These are phyloP conservation scores for Penicillium waksmanii DNA, from an alignment of 495 filamentous ascomycete genomes.

Conservation along the genomic window DNA sequence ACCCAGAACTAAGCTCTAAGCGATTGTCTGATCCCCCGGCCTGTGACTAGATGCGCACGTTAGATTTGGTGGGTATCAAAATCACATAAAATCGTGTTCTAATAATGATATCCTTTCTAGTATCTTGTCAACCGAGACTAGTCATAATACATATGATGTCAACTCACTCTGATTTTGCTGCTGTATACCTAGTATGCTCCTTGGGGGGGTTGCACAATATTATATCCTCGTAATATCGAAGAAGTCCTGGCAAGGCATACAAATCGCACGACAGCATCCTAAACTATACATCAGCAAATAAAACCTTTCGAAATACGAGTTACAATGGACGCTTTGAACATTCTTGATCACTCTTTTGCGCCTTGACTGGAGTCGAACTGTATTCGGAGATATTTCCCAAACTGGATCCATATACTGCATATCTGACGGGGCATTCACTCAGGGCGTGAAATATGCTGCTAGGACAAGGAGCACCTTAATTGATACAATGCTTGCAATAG, in stretches of 20 bases:
- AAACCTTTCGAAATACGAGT: background rate
- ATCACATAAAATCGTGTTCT: background rate
- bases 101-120: background rate
- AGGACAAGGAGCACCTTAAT: background rate
- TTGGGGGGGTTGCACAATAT: background rate
- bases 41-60: constrained; percentile 2
- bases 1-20: background rate
- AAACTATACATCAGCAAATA: background rate
- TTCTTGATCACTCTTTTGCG: background rate
- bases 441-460: background rate
- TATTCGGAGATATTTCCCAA: background rate
- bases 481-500: background rate
- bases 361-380: background rate
- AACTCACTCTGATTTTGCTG: background rate
- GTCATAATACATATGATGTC: background rate
- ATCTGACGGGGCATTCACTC: background rate
- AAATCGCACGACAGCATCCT: background rate
- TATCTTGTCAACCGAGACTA: background rate
- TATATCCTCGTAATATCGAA: background rate
- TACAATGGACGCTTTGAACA: background rate
- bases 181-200: background rate
- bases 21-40: constrained; percentile 2
- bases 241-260: background rate
- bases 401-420: background rate
- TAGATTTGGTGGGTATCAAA: background rate